These are phyloP conservation scores for Trifolium dubium DNA, from an alignment of 306 rosid genomes.

Conservation along the genomic window DNA sequence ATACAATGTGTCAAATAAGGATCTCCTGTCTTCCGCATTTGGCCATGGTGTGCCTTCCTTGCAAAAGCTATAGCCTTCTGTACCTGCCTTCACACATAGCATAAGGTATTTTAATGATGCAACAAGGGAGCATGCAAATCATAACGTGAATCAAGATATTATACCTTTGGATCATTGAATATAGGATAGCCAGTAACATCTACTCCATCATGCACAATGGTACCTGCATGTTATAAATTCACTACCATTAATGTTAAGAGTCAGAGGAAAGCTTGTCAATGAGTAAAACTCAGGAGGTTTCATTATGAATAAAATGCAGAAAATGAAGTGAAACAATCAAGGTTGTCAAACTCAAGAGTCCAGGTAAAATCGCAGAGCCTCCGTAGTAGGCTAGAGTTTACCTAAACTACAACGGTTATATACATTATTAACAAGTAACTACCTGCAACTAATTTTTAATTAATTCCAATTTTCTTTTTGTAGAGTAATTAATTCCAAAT, in stretches of 20 bases:
- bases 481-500: neutral
- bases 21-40: constrained; percentile 86
- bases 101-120: constrained; percentile 57
- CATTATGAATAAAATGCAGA: neutral
- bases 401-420: neutral
- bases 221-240: constrained; percentile 59
- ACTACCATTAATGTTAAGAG: constrained; percentile 11
- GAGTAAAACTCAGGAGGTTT: constrained; percentile 9
- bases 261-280: neutral
- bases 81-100: constrained; percentile 91
- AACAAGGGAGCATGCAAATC: constrained; percentile 35
- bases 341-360: neutral
- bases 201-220: constrained; percentile 80
- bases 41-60: constrained; percentile 89
- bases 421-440: constrained; percentile 1
- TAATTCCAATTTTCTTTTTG: neutral
- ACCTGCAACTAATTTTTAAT: neutral
- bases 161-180: constrained; percentile 83
- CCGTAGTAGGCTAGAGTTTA: neutral
- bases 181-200: constrained; percentile 86
- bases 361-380: neutral
- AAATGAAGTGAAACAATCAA: neutral
- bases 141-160: constrained; percentile 41
- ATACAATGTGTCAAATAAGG: constrained; percentile 92
- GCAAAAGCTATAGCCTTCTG: constrained; percentile 92